Evolutionary conservation across 768 basidiomycete species (phyloP), one percentile per base, ranked within the genome.

Genomic region (Naganishia antarctica): DNA sequence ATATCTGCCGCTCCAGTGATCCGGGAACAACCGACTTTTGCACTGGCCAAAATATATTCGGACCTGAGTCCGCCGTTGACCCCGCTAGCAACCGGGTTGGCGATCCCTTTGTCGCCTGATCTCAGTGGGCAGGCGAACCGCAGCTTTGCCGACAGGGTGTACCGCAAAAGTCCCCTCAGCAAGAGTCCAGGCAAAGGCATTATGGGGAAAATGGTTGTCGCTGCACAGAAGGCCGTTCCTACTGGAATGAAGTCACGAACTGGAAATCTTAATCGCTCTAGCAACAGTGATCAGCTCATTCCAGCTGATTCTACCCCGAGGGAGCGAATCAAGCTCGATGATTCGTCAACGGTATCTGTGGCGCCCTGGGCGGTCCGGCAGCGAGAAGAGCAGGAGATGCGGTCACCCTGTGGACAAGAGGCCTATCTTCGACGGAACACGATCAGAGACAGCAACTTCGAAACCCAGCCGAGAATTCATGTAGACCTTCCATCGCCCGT

Each of bases 131-230:
- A 37, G 18, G 23, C 4, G n/a, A 34, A 16, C 13, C 53, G 23
- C 15, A 40, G 2, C 21, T 34, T 25, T 5, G 25, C 37, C 34
- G 23, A 57, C 34, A 57, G 23, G 53, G 32, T 40, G 23, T 57
- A 57, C n/a, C 37, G 53, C 53, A 57, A 31, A 15, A 57, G 53
- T 57, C 53, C 53, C 21, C 26, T 57, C n/a, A 41, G 37, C 23
- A 57, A 57, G 53, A 57, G 53, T 26, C 53, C 53, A 1, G 53
- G 53, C 12, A 57, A 57, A 37, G 32, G 53, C 34, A 31, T 57
- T 13, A 29, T 57, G n/a, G 53, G 34, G 18, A 57, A 57, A 16
- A 25, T 57, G 53, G 37, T 57, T 2, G 53, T 21, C 9, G 53
- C 37, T n/a, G 53, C 53, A 9, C 37, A 57, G 25, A 57, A 57